Percentiles rank a stretch among this genome's conserved stretches.
These are phyloP conservation scores for Trebouxia sp. DNA, from an alignment of 139 green algal genomes.

Conservation along the genomic window DNA sequence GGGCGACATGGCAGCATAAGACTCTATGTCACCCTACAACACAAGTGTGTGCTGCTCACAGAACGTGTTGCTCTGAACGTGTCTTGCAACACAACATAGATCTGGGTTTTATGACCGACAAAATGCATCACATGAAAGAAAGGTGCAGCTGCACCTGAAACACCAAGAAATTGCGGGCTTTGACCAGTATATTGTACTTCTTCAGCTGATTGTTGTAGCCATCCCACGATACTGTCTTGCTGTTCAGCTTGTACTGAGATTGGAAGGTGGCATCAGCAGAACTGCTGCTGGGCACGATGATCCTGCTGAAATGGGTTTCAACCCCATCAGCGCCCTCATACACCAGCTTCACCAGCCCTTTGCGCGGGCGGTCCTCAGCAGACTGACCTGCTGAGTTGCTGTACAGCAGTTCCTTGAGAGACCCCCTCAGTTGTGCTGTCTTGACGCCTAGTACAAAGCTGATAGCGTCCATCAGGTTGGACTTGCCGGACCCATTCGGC, in stretches of 20 bases:
- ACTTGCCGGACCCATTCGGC: conserved; percentile 94
- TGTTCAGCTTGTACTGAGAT: conserved; percentile 81
- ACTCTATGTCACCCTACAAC: conserved; percentile 94
- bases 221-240: conserved; percentile 74
- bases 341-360: conserved; percentile 77
- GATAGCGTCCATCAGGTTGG: conserved; percentile 99
- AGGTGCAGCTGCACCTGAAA: conserved; percentile 80
- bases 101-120: background rate
- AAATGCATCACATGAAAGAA: background rate
- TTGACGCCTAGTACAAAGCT: conserved; percentile 96
- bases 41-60: no score
- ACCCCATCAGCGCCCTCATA: conserved; percentile 64
- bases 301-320: conserved; percentile 41
- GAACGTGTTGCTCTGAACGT: no score
- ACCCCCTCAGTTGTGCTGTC: conserved; percentile 77
- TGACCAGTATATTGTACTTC: conserved; percentile 87
- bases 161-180: conserved; percentile 97
- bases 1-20: conserved; percentile 81
- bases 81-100: background rate
- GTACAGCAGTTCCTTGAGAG: conserved; percentile 94
- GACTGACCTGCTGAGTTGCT: conserved; percentile 53
- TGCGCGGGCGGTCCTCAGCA: conserved; percentile 32
- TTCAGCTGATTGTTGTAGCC: conserved; percentile 83
- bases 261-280: conserved; percentile 39
- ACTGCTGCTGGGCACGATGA: conserved; percentile 65